Evolutionary conservation across 441 rosid genomes (phyloP).

Genomic region (Brassica hybrid): DNA sequence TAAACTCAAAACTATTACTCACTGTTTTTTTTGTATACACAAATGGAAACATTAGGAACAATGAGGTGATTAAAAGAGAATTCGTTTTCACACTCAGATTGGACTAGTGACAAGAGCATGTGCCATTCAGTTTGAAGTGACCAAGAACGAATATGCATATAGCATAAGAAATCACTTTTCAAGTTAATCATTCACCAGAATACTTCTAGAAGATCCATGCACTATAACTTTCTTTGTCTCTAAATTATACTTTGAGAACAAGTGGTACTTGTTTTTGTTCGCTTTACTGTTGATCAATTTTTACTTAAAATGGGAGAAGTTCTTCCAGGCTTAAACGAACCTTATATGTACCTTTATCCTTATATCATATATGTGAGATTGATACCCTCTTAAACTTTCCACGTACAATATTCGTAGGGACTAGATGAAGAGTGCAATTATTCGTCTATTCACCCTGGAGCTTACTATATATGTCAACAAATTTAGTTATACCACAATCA

Average conservation of each 20-base stretch:
- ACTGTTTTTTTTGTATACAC: background rate
- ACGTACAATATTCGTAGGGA: background rate
- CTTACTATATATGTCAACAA: background rate
- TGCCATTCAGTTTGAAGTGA: constrained; percentile 1
- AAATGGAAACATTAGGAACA: background rate
- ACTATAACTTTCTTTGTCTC: background rate
- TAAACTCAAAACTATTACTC: background rate
- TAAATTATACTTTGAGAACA: background rate
- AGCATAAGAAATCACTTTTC: background rate
- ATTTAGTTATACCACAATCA: background rate
- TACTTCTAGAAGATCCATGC: background rate
- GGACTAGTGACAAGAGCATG: background rate
- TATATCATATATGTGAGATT: background rate
- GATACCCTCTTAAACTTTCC: background rate
- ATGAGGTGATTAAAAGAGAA: background rate
- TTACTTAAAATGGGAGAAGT: background rate
- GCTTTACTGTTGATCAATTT: background rate
- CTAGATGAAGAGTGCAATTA: background rate
- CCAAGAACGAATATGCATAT: background rate
- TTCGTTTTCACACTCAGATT: background rate
- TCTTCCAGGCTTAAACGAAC: background rate
- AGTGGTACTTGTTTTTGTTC: background rate
- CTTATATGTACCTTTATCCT: background rate
- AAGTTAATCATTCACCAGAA: constrained; percentile 5
- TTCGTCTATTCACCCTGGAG: background rate